phyloP scores from a whole-genome alignment of 768 basidiomycete genomes.

The Kwoniella sp. region DNA sequence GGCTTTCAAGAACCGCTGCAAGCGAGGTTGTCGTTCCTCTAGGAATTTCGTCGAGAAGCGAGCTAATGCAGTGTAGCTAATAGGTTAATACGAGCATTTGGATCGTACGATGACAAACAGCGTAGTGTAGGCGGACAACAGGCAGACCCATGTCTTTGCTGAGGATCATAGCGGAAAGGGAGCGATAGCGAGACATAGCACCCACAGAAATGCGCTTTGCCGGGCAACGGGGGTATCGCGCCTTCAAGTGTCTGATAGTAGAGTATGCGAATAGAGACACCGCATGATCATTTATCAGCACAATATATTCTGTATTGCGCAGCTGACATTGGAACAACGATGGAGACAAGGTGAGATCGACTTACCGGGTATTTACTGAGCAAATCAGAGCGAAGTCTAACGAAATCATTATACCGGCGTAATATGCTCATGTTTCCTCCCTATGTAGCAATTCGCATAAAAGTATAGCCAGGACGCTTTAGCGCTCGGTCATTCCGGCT shows the following conservation, averaged over 20 bases:
- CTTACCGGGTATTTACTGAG: conserved; percentile 39
- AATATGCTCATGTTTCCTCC: conserved; percentile 41
- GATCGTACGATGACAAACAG: too few species aligned
- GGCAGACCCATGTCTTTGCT: too few species aligned
- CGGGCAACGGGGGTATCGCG: conserved; percentile 46
- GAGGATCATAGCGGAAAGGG: background rate
- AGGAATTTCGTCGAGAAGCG: conserved; percentile 50
- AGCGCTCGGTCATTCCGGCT: too few species aligned
- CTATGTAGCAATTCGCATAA: too few species aligned
- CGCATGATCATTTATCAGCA: too few species aligned
- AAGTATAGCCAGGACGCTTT: too few species aligned
- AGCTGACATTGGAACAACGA: background rate
- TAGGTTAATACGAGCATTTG: too few species aligned
- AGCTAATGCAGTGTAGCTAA: too few species aligned
- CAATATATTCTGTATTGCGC: too few species aligned
- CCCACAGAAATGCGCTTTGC: conserved; percentile 50
- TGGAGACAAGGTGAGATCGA: background rate
- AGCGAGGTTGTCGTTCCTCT: conserved; percentile 41
- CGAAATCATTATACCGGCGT: conserved; percentile 52
- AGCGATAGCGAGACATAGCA: background rate
- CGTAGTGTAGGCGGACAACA: background rate
- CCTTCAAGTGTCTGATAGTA: conserved; percentile 26
- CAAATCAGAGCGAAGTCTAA: conserved; percentile 32
- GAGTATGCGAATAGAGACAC: too few species aligned
- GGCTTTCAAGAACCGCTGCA: conserved; percentile 51